These are phyloP conservation scores for Leccinum griseonigrum DNA, from an alignment of 1,284 basidiomycete genomes.

Conservation along the genomic window DNA sequence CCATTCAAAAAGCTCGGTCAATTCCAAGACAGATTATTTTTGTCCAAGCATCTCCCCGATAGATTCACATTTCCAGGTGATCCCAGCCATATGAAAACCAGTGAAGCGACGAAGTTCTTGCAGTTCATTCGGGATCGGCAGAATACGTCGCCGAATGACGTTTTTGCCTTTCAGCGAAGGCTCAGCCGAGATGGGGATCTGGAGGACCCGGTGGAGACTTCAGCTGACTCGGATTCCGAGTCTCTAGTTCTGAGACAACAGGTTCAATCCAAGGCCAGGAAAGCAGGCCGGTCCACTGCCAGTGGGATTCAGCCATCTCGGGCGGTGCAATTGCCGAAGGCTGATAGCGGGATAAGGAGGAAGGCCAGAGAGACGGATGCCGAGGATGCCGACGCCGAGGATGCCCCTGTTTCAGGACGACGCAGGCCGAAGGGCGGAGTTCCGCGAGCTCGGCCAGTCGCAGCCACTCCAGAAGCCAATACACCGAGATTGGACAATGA, in stretches of 20 bases:
- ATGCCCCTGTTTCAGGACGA: too few species aligned
- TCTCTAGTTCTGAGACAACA: background rate
- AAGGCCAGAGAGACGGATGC: background rate
- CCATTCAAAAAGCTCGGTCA: background rate
- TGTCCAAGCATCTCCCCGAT: background rate
- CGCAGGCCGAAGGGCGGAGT: too few species aligned
- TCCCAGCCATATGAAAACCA: background rate
- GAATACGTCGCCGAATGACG: background rate
- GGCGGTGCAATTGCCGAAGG: background rate
- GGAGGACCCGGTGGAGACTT: background rate
- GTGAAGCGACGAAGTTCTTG: background rate
- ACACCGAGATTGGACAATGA: too few species aligned
- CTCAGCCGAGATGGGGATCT: background rate
- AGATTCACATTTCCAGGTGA: background rate
- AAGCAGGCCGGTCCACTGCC: too few species aligned
- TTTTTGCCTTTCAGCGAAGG: background rate
- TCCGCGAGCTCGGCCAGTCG: too few species aligned
- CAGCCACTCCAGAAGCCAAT: too few species aligned
- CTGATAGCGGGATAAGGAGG: background rate
- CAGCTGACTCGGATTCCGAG: background rate
- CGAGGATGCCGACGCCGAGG: background rate
- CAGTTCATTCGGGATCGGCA: background rate
- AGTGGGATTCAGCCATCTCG: background rate
- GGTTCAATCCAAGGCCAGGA: too few species aligned
- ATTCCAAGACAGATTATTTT: background rate